Conservation (phyloP, 129 eudicot genomes). For the Logfia minima region DNA sequence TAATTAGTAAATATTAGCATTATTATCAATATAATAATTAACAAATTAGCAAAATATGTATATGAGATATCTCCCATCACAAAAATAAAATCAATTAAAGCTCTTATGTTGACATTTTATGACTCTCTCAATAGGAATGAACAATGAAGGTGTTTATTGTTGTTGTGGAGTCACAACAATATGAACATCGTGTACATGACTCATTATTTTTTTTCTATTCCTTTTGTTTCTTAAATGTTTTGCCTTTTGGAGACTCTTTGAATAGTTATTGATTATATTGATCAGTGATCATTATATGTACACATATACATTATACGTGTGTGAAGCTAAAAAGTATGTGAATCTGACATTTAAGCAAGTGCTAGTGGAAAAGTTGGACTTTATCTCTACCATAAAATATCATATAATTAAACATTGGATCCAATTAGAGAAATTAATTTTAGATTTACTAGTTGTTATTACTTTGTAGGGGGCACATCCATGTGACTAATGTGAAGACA, state of each 20-base stretch:
- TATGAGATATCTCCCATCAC: slow-evolving; percentile 3
- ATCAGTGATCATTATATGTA: slow-evolving; percentile 1
- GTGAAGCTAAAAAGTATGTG: not conserved
- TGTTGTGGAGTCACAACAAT: slow-evolving; percentile 36
- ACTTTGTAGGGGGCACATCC: slow-evolving; percentile 23
- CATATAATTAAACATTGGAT: slow-evolving; percentile 2
- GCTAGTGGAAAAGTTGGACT: not conserved
- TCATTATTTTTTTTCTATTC: slow-evolving; percentile 7
- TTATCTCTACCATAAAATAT: slow-evolving; percentile 3
- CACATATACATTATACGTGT: not conserved
- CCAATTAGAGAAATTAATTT: slow-evolving; percentile 12
- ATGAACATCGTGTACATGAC: slow-evolving; percentile 22
- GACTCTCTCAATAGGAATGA: slow-evolving; percentile 20
- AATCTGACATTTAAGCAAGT: not conserved
- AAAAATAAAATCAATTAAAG: not conserved
- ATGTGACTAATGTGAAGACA: slow-evolving; percentile 25
- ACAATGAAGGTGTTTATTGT: slow-evolving; percentile 26
- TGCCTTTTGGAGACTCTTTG: slow-evolving; percentile 11
- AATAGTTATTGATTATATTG: not conserved
- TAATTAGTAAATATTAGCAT: not conserved
- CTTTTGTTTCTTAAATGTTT: slow-evolving; percentile 5
- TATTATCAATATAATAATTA: not conserved
- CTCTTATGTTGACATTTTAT: slow-evolving; percentile 19
- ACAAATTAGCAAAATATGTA: slow-evolving; percentile 23
- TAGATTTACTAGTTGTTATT: slow-evolving; percentile 1